These are phyloP conservation scores for Keithomyces neogunnii DNA, from an alignment of 2,329 filamentous ascomycete genomes.

Conservation along the genomic window DNA sequence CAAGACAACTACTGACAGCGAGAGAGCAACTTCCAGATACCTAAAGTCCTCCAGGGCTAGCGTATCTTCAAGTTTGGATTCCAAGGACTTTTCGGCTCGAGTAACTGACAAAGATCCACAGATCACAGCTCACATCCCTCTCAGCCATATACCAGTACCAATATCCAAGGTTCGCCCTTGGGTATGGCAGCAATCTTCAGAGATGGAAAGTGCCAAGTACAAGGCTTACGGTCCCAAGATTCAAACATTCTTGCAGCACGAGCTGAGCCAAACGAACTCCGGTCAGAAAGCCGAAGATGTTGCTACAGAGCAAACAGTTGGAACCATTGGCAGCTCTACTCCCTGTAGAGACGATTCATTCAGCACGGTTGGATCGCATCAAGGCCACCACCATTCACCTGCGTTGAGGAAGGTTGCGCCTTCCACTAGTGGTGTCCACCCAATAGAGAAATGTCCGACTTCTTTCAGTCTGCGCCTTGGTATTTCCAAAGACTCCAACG, in stretches of 20 bases:
- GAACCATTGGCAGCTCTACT: not conserved
- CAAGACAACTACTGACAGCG: not conserved
- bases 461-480: not conserved
- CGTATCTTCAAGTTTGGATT: not conserved
- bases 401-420: not conserved
- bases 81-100: not conserved
- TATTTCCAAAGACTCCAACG: not conserved
- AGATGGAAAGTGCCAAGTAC: not conserved
- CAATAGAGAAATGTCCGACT: not conserved
- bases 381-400: conserved; percentile 1
- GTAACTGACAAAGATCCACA: not conserved
- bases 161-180: conserved; percentile 15
- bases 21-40: not conserved
- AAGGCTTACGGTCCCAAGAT: not conserved
- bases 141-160: conserved; percentile 4
- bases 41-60: not conserved
- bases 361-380: conserved; percentile 1
- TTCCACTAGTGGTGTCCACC: not conserved
- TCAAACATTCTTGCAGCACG: not conserved
- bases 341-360: not conserved
- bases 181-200: conserved; percentile 4
- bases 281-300: not conserved
- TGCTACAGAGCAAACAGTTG: not conserved
- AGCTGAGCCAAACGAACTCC: not conserved
- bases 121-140: no score